Evolutionary conservation across 495 filamentous ascomycete genomes (phyloP).

Genomic region (Podospora sp.): DNA sequence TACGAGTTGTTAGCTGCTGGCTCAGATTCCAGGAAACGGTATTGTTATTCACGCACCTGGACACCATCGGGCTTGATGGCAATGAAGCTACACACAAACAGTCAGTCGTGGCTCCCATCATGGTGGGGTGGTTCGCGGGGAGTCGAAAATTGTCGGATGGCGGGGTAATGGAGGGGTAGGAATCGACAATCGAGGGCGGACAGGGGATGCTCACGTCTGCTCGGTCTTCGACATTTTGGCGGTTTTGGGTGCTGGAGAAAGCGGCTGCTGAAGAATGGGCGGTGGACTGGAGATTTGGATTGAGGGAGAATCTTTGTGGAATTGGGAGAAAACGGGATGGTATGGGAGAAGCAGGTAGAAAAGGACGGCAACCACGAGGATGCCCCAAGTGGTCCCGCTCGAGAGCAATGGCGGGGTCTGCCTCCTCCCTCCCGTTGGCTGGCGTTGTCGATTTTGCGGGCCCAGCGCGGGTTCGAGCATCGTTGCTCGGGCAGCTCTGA

Average conservation of each 20-base stretch:
- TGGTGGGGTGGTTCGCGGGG: constrained; percentile 3
- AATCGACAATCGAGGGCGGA: constrained; percentile 9
- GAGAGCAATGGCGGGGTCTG: constrained; percentile 20
- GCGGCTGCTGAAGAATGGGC: constrained; percentile 36
- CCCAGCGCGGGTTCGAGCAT: constrained; percentile 1
- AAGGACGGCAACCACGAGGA: constrained; percentile 27
- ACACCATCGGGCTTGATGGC: constrained; percentile 99
- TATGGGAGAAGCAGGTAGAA: constrained; percentile 28
- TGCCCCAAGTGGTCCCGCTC: constrained; percentile 11
- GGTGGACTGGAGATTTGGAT: constrained; percentile 38
- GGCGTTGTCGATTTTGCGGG: constrained; percentile 7
- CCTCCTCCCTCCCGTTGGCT: constrained; percentile 18
- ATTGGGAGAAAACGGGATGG: constrained; percentile 20
- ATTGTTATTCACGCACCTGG: constrained; percentile 66
- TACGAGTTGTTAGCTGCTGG: constrained; percentile 41
- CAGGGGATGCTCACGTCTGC: constrained; percentile 76
- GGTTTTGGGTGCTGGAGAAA: constrained; percentile 38
- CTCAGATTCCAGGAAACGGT: constrained; percentile 10
- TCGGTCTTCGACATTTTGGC: constrained; percentile 77
- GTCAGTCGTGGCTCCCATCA: constrained; percentile 39
- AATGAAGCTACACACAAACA: constrained; percentile 78
- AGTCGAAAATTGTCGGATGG: constrained; percentile 25
- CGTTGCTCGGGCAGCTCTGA: constrained; percentile 5
- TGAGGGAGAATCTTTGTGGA: constrained; percentile 21
- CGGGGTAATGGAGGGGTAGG: constrained; percentile 37